Conservation (phyloP, 1,139 yeast genomes). For the Nadsonia commutata region DNA sequence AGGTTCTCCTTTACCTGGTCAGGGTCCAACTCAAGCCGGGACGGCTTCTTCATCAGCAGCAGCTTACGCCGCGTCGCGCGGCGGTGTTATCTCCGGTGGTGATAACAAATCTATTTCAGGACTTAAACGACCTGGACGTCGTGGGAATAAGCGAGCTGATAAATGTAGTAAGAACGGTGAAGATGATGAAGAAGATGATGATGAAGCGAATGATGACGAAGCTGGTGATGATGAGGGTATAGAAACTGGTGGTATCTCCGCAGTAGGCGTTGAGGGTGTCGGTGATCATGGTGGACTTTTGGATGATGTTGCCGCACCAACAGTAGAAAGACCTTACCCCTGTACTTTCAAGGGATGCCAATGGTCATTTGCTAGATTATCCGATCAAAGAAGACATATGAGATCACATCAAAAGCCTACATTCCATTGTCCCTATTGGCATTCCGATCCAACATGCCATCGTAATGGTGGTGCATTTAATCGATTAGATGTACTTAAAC, state of each 20-base stretch:
- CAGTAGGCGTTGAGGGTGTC: not conserved
- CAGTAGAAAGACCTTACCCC: slow-evolving; percentile 29
- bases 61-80: too few relatives aligned
- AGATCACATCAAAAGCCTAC: slow-evolving; percentile 51
- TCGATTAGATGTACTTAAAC: slow-evolving; percentile 52
- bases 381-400: slow-evolving; percentile 51
- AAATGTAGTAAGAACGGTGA: too few relatives aligned
- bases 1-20: not conserved
- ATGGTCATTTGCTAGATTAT: slow-evolving; percentile 54
- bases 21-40: not conserved
- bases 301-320: slow-evolving; percentile 1
- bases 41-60: not conserved
- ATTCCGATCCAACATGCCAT: slow-evolving; percentile 51
- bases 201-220: not conserved
- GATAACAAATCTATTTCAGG: not conserved
- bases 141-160: not conserved
- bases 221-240: not conserved
- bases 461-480: slow-evolving; percentile 60
- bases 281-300: not conserved
- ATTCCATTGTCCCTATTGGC: slow-evolving; percentile 61
- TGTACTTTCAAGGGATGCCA: slow-evolving; percentile 42
- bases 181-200: not conserved
- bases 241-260: not conserved
- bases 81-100: too few relatives aligned
- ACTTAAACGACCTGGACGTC: not conserved